Percentiles rank a stretch among this genome's conserved stretches.
phyloP scores from a whole-genome alignment of 306 rosid species.

The Malus sylvestris region DNA sequence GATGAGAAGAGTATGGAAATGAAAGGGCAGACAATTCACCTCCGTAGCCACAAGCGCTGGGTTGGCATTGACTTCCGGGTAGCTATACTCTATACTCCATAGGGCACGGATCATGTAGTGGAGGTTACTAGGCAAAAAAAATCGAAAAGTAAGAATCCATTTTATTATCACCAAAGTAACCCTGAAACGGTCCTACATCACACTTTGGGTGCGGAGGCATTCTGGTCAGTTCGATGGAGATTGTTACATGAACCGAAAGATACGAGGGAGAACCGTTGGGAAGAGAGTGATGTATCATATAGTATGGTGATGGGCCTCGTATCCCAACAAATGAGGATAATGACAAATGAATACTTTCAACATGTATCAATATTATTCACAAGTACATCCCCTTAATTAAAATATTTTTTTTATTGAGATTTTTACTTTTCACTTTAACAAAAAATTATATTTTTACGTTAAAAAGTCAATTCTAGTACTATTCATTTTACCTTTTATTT shows the following conservation, averaged over 20 bases:
- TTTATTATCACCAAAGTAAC: background rate
- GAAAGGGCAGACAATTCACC: no score
- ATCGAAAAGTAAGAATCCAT: no score
- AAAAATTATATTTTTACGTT: no score
- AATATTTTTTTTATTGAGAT: no score
- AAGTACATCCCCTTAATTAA: no score
- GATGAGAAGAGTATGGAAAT: no score
- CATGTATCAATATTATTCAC: no score
- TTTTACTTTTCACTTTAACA: no score
- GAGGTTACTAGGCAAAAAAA: background rate
- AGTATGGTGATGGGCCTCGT: background rate
- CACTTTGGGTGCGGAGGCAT: background rate
- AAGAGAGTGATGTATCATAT: background rate
- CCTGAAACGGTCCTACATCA: background rate
- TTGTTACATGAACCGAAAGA: slow-evolving; percentile 8
- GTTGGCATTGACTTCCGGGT: background rate
- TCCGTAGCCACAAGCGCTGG: background rate
- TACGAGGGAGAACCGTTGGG: background rate
- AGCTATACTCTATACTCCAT: background rate
- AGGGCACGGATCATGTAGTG: background rate
- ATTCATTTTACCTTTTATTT: no score
- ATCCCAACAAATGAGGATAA: slow-evolving; percentile 28
- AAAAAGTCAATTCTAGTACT: no score
- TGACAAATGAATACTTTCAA: background rate
- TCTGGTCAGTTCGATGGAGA: background rate